Conservation (phyloP, 148 eudicot species). For the Arbutus unedo region DNA sequence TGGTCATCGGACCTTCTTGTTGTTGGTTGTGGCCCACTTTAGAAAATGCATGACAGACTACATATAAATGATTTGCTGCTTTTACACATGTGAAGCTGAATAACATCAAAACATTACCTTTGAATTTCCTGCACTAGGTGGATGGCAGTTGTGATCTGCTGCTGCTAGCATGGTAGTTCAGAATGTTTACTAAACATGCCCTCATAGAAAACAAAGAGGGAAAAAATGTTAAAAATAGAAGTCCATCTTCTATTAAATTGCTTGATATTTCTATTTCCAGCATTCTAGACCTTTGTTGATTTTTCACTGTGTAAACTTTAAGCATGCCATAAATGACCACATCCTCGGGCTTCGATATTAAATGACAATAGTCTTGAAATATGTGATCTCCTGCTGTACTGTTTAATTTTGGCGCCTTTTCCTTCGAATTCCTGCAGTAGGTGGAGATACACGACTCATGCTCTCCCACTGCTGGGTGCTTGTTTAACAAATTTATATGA, state of each 20-base stretch:
- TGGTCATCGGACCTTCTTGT: background rate
- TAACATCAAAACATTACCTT: background rate
- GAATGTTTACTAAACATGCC: background rate
- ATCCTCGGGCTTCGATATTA: background rate
- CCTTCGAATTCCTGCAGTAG: constrained; percentile 4
- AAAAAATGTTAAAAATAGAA: background rate
- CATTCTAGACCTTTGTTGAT: background rate
- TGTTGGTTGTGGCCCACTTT: constrained; percentile 3
- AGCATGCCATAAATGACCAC: background rate
- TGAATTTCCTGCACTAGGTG: background rate
- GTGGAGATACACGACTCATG: background rate
- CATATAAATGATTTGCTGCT: background rate
- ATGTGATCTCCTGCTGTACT: constrained; percentile 4
- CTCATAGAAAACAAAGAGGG: background rate
- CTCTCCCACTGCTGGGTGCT: background rate
- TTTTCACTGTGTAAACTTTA: background rate
- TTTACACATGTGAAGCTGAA: background rate
- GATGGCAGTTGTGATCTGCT: background rate
- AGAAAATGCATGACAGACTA: background rate
- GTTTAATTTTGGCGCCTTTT: background rate
- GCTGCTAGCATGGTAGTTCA: background rate
- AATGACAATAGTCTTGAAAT: background rate
- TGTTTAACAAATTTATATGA: background rate
- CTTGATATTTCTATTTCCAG: background rate
- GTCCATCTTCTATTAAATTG: background rate